Evolutionary conservation across 257 asterid species (phyloP).

Genomic region (Scutellaria barbata): DNA sequence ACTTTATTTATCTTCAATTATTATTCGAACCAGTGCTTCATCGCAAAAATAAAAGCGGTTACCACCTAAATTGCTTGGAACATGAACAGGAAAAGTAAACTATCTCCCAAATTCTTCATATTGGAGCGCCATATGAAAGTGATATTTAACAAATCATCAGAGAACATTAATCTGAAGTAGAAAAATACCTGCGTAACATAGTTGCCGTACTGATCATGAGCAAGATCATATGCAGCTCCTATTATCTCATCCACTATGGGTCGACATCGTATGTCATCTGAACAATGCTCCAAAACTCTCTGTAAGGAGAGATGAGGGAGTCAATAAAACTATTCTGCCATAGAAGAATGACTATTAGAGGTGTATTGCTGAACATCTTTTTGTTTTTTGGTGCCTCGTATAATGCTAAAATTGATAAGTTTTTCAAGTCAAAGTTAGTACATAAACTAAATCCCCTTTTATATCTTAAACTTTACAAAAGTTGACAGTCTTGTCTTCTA

Average conservation of each 20-base stretch:
- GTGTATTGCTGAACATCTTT: neutral
- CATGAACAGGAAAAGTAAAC: neutral
- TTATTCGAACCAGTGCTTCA: neutral
- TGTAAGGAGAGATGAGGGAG: slow-evolving; percentile 43
- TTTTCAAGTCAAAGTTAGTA: neutral
- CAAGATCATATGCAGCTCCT: slow-evolving; percentile 74
- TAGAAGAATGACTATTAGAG: no score
- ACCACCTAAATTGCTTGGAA: neutral
- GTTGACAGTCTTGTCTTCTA: neutral
- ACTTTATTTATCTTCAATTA: neutral
- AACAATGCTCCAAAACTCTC: slow-evolving; percentile 89
- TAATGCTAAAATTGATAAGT: neutral
- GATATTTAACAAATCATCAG: neutral
- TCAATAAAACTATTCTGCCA: neutral
- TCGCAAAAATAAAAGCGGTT: neutral
- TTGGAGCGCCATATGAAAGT: neutral
- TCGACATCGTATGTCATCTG: slow-evolving; percentile 62
- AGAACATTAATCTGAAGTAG: neutral
- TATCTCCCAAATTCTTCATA: neutral
- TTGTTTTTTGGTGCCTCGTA: neutral
- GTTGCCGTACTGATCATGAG: slow-evolving; percentile 91
- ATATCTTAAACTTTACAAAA: neutral
- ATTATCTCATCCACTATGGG: slow-evolving; percentile 85
- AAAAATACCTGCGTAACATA: slow-evolving; percentile 78
- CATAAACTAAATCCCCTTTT: neutral